phyloP scores from a whole-genome alignment of 257 asterid species.

The Solanum microdontum region DNA sequence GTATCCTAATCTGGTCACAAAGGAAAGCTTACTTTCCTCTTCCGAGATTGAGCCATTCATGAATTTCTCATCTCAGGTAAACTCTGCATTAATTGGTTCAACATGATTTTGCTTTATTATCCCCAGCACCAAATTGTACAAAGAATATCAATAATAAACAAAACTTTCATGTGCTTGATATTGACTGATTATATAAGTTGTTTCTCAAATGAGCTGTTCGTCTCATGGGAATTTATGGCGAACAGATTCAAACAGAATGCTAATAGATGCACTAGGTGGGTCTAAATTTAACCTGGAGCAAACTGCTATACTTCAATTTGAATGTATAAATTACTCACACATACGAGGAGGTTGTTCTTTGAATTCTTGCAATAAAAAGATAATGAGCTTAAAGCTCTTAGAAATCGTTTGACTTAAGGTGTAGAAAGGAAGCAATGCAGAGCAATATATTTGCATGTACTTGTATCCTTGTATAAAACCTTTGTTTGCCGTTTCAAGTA shows the following conservation, averaged over 20 bases:
- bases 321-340: not conserved
- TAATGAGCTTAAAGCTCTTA: not conserved
- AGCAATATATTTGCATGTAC: not conserved
- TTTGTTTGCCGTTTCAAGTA: not conserved
- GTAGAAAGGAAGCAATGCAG: not conserved
- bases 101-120: not conserved
- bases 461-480: not conserved
- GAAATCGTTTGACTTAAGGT: not conserved
- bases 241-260: not conserved
- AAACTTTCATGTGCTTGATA: not conserved
- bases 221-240: not conserved
- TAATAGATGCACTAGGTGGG: not conserved
- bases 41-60: constrained; percentile 65
- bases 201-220: not conserved
- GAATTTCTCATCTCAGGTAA: constrained; percentile 92
- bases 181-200: not conserved
- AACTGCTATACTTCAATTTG: not conserved
- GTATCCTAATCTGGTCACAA: constrained; percentile 84
- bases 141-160: not conserved
- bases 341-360: not conserved
- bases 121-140: not conserved
- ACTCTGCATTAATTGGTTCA: not conserved
- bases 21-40: constrained; percentile 79
- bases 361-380: not conserved
- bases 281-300: not conserved